These are phyloP conservation scores for Ustilago trichophora DNA, from an alignment of 1,284 basidiomycete species.

Conservation along the genomic window DNA sequence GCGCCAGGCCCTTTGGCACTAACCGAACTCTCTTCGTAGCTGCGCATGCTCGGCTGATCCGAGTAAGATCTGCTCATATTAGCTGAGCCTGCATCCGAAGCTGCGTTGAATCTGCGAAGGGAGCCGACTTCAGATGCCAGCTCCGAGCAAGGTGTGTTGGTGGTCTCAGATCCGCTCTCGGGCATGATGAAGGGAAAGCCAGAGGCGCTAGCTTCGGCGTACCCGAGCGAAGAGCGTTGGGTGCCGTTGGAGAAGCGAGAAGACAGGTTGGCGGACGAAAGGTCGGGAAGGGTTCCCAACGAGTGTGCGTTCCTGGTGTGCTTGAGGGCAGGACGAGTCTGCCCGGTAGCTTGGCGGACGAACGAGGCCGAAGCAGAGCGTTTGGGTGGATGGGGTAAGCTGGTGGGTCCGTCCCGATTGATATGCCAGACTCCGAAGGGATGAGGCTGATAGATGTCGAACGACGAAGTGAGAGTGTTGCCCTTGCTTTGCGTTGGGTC, in stretches of 20 bases:
- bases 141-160: constrained; percentile 27
- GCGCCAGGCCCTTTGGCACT: constrained; percentile 33
- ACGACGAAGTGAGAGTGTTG: background rate
- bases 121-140: constrained; percentile 25
- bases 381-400: constrained; percentile 27
- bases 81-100: constrained; percentile 20
- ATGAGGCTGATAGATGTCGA: constrained; percentile 25
- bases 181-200: constrained; percentile 50
- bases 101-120: constrained; percentile 17
- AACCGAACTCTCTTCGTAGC: constrained; percentile 37
- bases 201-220: constrained; percentile 31
- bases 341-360: constrained; percentile 2
- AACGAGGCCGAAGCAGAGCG: constrained; percentile 27
- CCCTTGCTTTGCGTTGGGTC: background rate
- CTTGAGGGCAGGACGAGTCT: background rate
- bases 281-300: constrained; percentile 39
- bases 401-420: constrained; percentile 31
- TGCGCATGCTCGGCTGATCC: constrained; percentile 30
- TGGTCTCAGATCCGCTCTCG: constrained; percentile 34
- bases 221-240: constrained; percentile 31
- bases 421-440: constrained; percentile 40
- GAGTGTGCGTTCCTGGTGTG: constrained; percentile 32
- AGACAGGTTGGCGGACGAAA: constrained; percentile 25
- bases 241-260: constrained; percentile 1
- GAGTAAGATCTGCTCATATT: constrained; percentile 20